Evolutionary conservation across 768 basidiomycete species (phyloP), one percentile per base, ranked within the genome.

Genomic region (Galerina sulciceps): DNA sequence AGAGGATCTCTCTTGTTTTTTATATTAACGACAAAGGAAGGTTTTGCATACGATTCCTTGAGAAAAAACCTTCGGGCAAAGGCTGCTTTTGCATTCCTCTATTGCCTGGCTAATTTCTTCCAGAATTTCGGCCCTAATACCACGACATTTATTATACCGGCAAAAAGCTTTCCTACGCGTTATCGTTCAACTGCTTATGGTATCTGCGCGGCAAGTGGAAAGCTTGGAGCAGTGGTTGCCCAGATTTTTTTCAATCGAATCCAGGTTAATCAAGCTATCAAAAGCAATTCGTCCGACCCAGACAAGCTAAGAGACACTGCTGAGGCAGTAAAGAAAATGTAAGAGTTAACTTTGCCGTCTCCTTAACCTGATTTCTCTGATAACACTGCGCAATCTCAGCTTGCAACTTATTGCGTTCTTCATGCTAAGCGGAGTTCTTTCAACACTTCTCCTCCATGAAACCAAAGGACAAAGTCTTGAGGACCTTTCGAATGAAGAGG

Each of bases 71-170:
- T 62, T 2, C 9, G 69, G 1, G 70, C 75, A 14, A 79, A 47
- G n/a, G 84, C 84, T 34, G 90, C 80, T 1, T 93, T 94, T 69
- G 86, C 92, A 44, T 88, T 90, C 76, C 82, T 92, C 31, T 94
- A 94, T 76, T 91, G 91, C 70, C 77, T 94, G 14, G 84, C 91
- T 65, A 89, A 90, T 70, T 93, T 93, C 77, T 92, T 93, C 87
- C 89, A 91, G 76, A 94, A 94, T 75, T 94, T 93, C 61, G 92
- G 90, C 2, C 90, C 88, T 9, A 91, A 93, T 65, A 82, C 82
- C 0, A 93, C 90, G 0, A 93, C 91, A 0, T 94, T 94, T 71
- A 56, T 93, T 55, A 75, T 93, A 4, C 91, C 93, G 0, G 90
- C 89, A 62, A 92, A 95, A 69, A 82, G 78, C 22, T 94, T 92